Evolutionary conservation across 495 filamentous ascomycete species (phyloP).

Genomic region (Glutinoglossum americanum): DNA sequence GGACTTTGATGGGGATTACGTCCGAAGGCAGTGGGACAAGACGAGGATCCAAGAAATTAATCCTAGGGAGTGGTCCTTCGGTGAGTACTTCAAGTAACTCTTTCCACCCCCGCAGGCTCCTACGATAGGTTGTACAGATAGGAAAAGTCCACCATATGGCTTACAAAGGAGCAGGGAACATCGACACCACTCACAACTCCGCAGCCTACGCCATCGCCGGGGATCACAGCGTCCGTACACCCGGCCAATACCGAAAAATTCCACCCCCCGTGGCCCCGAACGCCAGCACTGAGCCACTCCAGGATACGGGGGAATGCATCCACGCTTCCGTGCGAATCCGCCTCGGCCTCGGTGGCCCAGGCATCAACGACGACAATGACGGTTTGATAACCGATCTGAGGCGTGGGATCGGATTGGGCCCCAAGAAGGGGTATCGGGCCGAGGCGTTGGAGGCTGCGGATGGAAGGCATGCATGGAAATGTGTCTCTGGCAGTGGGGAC

Average conservation of each 20-base stretch:
- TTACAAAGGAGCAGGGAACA: not conserved
- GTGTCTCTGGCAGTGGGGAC: not conserved
- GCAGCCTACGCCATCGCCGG: not conserved
- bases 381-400: not conserved
- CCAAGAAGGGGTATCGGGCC: not conserved
- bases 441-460: not conserved
- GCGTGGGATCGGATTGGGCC: not conserved
- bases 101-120: not conserved
- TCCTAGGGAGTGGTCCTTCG: too few species aligned
- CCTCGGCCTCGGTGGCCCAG: not conserved
- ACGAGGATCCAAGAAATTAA: not conserved
- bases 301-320: constrained; percentile 3
- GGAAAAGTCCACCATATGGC: not conserved
- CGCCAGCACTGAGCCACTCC: not conserved
- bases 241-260: not conserved
- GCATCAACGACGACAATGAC: not conserved
- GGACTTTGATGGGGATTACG: not conserved
- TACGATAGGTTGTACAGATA: too few species aligned
- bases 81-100: not conserved
- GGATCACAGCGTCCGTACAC: not conserved
- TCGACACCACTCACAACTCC: not conserved
- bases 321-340: constrained; percentile 4
- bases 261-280: too few species aligned
- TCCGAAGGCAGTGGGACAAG: not conserved
- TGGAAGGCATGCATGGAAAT: not conserved